phyloP scores from a whole-genome alignment of 345 rosid genomes.

The Raphanus sativus region DNA sequence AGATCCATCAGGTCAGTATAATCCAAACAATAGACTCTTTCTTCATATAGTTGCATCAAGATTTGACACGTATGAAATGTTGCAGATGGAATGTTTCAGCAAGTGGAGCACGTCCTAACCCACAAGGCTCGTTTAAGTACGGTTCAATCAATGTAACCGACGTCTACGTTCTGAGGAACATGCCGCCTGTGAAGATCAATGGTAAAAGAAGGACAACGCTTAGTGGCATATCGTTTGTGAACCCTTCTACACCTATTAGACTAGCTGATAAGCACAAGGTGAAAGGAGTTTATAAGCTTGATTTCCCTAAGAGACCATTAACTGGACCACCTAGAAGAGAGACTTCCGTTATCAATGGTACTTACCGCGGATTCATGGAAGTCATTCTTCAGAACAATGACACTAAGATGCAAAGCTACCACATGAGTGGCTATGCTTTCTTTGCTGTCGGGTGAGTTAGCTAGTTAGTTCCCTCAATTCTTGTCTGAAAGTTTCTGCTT shows the following conservation, averaged over 20 bases:
- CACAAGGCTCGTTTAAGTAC: slow-evolving; percentile 93
- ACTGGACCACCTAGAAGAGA: slow-evolving; percentile 67
- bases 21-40: neutral
- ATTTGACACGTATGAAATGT: neutral
- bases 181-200: slow-evolving; percentile 62
- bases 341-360: slow-evolving; percentile 89
- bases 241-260: slow-evolving; percentile 93
- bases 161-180: slow-evolving; percentile 70
- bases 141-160: slow-evolving; percentile 97
- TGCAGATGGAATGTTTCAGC: slow-evolving; percentile 96
- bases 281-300: slow-evolving; percentile 86
- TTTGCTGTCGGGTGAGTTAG: slow-evolving; percentile 80
- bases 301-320: slow-evolving; percentile 79
- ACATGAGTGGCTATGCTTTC: slow-evolving; percentile 91
- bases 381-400: slow-evolving; percentile 91
- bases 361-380: slow-evolving; percentile 95
- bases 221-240: slow-evolving; percentile 75
- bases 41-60: neutral
- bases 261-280: slow-evolving; percentile 83
- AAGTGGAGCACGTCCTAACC: slow-evolving; percentile 98
- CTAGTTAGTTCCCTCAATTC: neutral
- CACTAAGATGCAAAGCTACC: slow-evolving; percentile 90
- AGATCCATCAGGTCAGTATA: slow-evolving; percentile 86
- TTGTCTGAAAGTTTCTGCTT: neutral
- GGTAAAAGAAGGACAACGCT: slow-evolving; percentile 75